Base-by-base conservation (phyloP, 148 eudicot species). In the Cornus suecica region DNA sequence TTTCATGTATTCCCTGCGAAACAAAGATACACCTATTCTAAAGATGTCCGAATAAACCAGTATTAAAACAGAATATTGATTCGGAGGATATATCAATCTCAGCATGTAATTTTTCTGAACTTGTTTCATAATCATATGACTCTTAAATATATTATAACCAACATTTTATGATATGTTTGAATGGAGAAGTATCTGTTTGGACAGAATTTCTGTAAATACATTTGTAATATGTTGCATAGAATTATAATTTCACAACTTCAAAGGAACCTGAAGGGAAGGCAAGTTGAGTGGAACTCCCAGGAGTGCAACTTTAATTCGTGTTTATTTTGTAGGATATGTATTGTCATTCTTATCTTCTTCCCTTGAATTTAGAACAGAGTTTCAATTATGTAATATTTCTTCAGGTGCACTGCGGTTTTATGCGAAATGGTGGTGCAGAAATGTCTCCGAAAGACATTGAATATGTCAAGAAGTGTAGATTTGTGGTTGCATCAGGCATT, bases 381-480 rank as follows among this genome's bases (percentile, higher is more conserved):
- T 51, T 69, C 5, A 25, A 61, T 24, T 26, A 51, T 60, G 61
- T 64, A 20, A 52, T 77, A 26, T 67, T 65, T 70, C 79, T 83
- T 68, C 84, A 94, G 99, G 96, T 95, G 78, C 97, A 91, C 83
- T 95, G 99, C 76, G 99, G 99, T 73, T 95, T 92, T 84, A 92
- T 92, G 78, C 87, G 28, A 74, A 83, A 83, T 76, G 97, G 97
- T 54, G 97, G 97, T 51, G 99, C 89, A 73, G 96, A 92, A 69
- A 94, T 94, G 99, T 84, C 80, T 76, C 80, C 83, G 26, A 86
- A 84, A 77, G 99, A 94, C 68, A 72, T 88, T 70, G 80, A 88
- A 75, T 94, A 90, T 81, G 97, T 87, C 54, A 82, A 91, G 87
- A 92, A 85, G 77, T 95, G 99, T 79, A 86, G 80, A 41, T 89